Evolutionary conservation across 2,329 filamentous ascomycete species (phyloP).

Genomic region (Colletotrichum somersetense): DNA sequence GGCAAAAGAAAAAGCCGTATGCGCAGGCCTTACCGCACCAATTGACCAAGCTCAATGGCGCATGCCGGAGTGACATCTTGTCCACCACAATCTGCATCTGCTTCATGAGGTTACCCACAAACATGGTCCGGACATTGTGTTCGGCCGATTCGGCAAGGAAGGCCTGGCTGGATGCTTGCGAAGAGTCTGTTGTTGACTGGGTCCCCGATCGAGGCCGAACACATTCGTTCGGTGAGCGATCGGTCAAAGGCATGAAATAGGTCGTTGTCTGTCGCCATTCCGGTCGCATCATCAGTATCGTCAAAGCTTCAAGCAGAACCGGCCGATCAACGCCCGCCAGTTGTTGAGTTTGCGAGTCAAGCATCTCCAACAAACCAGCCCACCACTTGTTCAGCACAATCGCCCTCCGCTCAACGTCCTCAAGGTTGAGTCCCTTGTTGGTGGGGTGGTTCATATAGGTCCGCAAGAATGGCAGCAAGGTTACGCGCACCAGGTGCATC

Average conservation of each 20-base stretch:
- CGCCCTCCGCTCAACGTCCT: constrained; percentile 85
- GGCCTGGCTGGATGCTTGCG: constrained; percentile 75
- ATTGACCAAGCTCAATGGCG: constrained; percentile 75
- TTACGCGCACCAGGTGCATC: constrained; percentile 78
- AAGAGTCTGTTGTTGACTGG: constrained; percentile 66
- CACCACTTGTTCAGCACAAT: constrained; percentile 93
- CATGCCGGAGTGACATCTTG: constrained; percentile 84
- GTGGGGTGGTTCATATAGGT: constrained; percentile 77
- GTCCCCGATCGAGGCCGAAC: constrained; percentile 61
- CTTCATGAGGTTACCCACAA: constrained; percentile 82
- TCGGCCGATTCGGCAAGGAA: constrained; percentile 76
- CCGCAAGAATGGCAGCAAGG: constrained; percentile 82
- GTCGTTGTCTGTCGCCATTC: constrained; percentile 86
- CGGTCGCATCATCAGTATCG: constrained; percentile 86
- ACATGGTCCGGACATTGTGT: constrained; percentile 90
- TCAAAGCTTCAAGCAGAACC: constrained; percentile 81
- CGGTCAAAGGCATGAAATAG: constrained; percentile 72
- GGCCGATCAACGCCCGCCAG: constrained; percentile 88
- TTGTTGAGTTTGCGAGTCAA: constrained; percentile 76
- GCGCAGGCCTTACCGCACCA: constrained; percentile 93
- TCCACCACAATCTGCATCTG: constrained; percentile 91
- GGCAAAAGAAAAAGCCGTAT: constrained; percentile 94
- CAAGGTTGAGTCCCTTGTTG: constrained; percentile 73
- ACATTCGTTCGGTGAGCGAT: constrained; percentile 64
- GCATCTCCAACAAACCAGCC: constrained; percentile 83